Evolutionary conservation across 345 rosid species (phyloP).

Genomic region (Eucalyptus tenuipes): DNA sequence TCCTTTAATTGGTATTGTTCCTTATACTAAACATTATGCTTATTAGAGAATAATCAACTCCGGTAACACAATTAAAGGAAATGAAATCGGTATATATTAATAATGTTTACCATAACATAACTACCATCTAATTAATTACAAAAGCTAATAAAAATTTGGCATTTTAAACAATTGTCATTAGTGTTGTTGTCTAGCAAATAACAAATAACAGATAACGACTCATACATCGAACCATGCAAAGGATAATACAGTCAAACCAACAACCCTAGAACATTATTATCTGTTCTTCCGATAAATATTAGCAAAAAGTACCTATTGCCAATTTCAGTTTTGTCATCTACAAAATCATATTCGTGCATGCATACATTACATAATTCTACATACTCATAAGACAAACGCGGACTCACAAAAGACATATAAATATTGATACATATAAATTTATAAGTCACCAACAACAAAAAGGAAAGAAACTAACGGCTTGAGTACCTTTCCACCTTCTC

Average conservation of each 20-base stretch:
- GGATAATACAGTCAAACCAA: neutral
- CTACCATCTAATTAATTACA: neutral
- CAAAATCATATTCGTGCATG: neutral
- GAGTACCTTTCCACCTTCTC: neutral
- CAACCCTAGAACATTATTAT: neutral
- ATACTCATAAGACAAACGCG: neutral
- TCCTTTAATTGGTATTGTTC: neutral
- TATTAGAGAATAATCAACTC: neutral
- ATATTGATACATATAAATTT: neutral
- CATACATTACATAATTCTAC: neutral
- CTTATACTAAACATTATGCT: too few relatives aligned
- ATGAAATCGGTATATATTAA: neutral
- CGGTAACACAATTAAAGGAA: neutral
- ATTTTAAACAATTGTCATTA: neutral
- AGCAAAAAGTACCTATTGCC: neutral
- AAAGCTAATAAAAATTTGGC: neutral
- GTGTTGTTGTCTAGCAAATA: neutral
- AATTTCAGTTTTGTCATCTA: neutral
- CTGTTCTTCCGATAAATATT: neutral
- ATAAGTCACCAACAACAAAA: neutral
- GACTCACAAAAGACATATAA: neutral
- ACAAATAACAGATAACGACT: neutral
- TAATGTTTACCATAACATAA: neutral
- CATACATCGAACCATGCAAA: neutral
- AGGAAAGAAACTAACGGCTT: neutral